Conservation (phyloP, 352 stramenopile genomes). For the Phytophthora rubi region DNA sequence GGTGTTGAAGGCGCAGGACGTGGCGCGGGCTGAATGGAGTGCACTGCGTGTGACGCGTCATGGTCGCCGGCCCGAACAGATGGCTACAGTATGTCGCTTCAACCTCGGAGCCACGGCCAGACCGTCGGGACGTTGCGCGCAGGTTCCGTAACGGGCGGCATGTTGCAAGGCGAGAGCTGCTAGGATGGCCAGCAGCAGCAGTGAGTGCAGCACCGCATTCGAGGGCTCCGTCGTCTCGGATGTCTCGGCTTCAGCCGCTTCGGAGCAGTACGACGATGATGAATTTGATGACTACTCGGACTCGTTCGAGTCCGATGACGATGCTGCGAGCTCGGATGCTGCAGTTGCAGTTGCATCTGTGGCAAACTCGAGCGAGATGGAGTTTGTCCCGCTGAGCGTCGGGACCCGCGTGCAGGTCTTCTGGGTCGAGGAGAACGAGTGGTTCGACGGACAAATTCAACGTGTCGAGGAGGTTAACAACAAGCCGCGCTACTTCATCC, state of each 20-base stretch:
- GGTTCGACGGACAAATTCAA: conserved; percentile 47
- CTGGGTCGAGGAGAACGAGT: conserved; percentile 52
- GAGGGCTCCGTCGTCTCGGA: conserved; percentile 15
- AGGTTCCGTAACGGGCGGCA: conserved; percentile 13
- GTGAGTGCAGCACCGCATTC: conserved; percentile 26
- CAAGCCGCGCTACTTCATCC: conserved; percentile 35
- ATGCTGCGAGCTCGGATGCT: not conserved
- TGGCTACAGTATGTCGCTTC: conserved; percentile 1
- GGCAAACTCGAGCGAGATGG: not conserved
- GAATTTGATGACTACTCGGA: conserved; percentile 63
- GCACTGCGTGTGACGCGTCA: conserved; percentile 24
- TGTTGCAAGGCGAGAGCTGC: not conserved
- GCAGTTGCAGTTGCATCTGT: not conserved
- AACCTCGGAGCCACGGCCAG: not conserved
- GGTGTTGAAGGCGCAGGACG: conserved; percentile 20
- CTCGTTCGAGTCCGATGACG: conserved; percentile 48
- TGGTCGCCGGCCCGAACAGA: conserved; percentile 2
- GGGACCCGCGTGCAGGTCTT: conserved; percentile 52
- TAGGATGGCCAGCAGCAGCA: conserved; percentile 18
- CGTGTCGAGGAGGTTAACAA: conserved; percentile 4
- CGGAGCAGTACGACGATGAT: conserved; percentile 46
- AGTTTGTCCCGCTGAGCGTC: not conserved
- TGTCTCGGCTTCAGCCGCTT: not conserved
- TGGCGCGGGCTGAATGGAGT: conserved; percentile 11
- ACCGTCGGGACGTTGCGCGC: conserved; percentile 2